Evolutionary conservation across 2,329 filamentous ascomycete genomes (phyloP).

Genomic region (Fusarium metavorans): DNA sequence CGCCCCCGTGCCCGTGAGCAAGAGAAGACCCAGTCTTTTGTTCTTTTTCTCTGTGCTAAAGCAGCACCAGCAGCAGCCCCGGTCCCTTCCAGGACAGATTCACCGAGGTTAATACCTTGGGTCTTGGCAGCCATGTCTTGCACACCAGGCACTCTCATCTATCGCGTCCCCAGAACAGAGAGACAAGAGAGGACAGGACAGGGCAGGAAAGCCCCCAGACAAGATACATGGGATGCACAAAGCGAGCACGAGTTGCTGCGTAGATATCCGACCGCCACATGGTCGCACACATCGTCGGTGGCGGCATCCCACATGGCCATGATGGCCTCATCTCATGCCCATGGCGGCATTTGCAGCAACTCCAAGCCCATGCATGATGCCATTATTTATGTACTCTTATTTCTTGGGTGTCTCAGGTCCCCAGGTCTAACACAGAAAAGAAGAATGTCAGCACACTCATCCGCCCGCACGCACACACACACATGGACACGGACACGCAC

Average conservation of each 20-base stretch:
- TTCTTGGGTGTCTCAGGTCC: slow-evolving; percentile 6
- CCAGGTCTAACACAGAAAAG: slow-evolving; percentile 5
- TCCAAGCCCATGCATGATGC: slow-evolving; percentile 33
- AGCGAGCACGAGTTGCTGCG: slow-evolving; percentile 1
- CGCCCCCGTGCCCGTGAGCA: slow-evolving; percentile 24
- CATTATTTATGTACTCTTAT: slow-evolving; percentile 21
- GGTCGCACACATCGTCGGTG: slow-evolving; percentile 9
- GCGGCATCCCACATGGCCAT: slow-evolving; percentile 3
- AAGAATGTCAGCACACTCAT: slow-evolving; percentile 17
- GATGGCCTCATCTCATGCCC: slow-evolving; percentile 26
- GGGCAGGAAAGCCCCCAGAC: not conserved
- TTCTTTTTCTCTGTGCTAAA: slow-evolving; percentile 25
- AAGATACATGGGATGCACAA: not conserved
- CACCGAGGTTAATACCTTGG: slow-evolving; percentile 41
- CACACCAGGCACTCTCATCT: not conserved
- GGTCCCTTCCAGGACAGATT: slow-evolving; percentile 31
- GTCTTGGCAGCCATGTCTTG: slow-evolving; percentile 6
- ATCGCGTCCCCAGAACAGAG: not conserved
- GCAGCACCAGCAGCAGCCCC: not conserved
- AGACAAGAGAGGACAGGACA: not conserved
- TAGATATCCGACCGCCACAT: slow-evolving; percentile 13
- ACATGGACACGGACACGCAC: not conserved
- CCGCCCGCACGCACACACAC: not conserved
- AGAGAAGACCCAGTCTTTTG: slow-evolving; percentile 24
- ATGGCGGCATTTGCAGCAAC: slow-evolving; percentile 3